A percentile compares a stretch with the other conserved stretches of the same genome.
phyloP scores from a whole-genome alignment of 2,329 filamentous ascomycete genomes.

The Emergomyces orientalis region DNA sequence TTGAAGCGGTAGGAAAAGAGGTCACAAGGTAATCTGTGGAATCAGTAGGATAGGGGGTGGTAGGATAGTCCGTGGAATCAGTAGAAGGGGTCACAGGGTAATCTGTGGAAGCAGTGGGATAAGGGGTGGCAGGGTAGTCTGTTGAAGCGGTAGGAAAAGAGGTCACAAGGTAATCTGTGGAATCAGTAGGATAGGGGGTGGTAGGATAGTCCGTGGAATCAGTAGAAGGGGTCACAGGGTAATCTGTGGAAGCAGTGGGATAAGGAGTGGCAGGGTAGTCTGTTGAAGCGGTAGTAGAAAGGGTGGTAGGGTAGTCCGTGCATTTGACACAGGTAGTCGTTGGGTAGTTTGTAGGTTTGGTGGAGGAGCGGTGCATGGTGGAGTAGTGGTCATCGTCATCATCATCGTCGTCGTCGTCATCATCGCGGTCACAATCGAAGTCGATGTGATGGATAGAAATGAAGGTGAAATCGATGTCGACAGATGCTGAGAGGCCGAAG shows the following conservation, averaged over 20 bases:
- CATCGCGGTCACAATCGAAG: constrained; percentile 55
- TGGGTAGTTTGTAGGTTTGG: background rate
- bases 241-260: background rate
- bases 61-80: background rate
- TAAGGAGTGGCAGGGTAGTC: background rate
- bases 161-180: background rate
- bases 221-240: no score
- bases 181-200: no score
- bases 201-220: background rate
- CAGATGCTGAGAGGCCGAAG: constrained; percentile 52
- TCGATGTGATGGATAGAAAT: constrained; percentile 64
- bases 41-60: background rate
- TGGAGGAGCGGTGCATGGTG: no score
- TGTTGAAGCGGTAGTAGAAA: no score
- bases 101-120: background rate
- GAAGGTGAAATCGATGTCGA: constrained; percentile 52
- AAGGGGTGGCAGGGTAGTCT: background rate
- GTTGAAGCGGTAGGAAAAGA: background rate
- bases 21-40: background rate
- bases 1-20: background rate
- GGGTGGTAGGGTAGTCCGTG: background rate
- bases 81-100: background rate
- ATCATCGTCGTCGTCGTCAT: no score
- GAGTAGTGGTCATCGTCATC: no score
- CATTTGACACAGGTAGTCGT: background rate